These are phyloP conservation scores for Mycotypha africana DNA, from an alignment of 371 early-diverging fungal genomes.

Conservation along the genomic window DNA sequence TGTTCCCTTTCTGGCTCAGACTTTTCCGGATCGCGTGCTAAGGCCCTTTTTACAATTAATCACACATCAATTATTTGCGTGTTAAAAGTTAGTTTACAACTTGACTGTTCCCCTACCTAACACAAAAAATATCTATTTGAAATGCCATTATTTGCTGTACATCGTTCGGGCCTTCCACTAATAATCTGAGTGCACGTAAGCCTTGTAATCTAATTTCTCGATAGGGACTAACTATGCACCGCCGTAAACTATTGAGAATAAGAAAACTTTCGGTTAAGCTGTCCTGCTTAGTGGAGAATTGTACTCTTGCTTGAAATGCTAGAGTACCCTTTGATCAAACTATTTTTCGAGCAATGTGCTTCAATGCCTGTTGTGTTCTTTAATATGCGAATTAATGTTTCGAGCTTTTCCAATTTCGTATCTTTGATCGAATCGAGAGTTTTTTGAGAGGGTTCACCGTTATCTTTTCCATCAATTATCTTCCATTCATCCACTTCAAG, in stretches of 20 bases:
- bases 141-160: conserved; percentile 40
- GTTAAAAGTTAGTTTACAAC: neutral
- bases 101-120: conserved; percentile 34
- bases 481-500: conserved; percentile 37
- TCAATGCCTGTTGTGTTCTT: conserved; percentile 40
- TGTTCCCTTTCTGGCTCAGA: conserved; percentile 75
- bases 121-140: conserved; percentile 63
- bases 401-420: conserved; percentile 32
- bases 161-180: conserved; percentile 40
- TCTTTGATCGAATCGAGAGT: conserved; percentile 21
- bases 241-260: conserved; percentile 35
- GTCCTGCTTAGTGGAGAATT: too few species aligned
- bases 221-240: conserved; percentile 48
- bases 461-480: too few species aligned
- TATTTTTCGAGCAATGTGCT: conserved; percentile 27
- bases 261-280: too few species aligned
- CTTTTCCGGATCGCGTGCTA: conserved; percentile 55
- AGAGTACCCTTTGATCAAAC: conserved; percentile 31
- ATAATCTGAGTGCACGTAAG: conserved; percentile 50
- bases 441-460: too few species aligned
- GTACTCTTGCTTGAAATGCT: too few species aligned
- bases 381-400: conserved; percentile 32
- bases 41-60: conserved; percentile 44
- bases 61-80: too few species aligned
- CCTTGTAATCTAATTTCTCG: conserved; percentile 48